Percentiles rank a stretch among this genome's conserved stretches.
Conservation (phyloP, 108 stramenopile genomes). For the Chaetoceros muelleri region DNA sequence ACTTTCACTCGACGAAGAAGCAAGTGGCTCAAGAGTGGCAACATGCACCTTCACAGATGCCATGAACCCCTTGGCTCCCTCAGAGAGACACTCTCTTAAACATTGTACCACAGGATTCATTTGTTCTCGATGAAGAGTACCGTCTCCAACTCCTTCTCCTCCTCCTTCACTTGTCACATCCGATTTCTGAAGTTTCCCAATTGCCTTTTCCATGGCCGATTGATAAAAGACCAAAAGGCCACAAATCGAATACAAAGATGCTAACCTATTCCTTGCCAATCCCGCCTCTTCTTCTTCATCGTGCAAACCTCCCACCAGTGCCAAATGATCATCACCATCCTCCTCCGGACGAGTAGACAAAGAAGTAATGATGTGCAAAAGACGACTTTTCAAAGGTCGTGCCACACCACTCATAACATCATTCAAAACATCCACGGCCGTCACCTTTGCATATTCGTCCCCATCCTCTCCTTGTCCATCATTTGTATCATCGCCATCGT, state of each 20-base stretch:
- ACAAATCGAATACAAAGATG: slow-evolving; percentile 63
- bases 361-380: slow-evolving; percentile 54
- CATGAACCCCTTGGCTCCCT: slow-evolving; percentile 55
- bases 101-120: slow-evolving; percentile 42
- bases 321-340: slow-evolving; percentile 16
- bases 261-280: slow-evolving; percentile 31
- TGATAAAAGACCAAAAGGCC: slow-evolving; percentile 72
- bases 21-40: slow-evolving; percentile 54
- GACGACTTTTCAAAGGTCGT: slow-evolving; percentile 69
- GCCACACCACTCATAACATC: slow-evolving; percentile 73
- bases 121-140: neutral
- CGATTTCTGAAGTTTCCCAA: slow-evolving; percentile 27
- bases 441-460: slow-evolving; percentile 34
- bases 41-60: slow-evolving; percentile 69
- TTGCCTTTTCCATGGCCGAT: slow-evolving; percentile 47
- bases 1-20: slow-evolving; percentile 37
- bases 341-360: slow-evolving; percentile 41
- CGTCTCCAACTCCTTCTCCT: neutral
- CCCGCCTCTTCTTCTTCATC: slow-evolving; percentile 58
- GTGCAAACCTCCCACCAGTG: slow-evolving; percentile 15
- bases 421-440: slow-evolving; percentile 40
- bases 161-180: neutral
- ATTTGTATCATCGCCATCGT: slow-evolving; percentile 11
- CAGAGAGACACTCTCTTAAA: slow-evolving; percentile 52
- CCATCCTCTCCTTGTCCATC: neutral